Evolutionary conservation across 2,329 filamentous ascomycete genomes (phyloP), one percentile per base, ranked within the genome.

Genomic region (Ascochyta koolunga): DNA sequence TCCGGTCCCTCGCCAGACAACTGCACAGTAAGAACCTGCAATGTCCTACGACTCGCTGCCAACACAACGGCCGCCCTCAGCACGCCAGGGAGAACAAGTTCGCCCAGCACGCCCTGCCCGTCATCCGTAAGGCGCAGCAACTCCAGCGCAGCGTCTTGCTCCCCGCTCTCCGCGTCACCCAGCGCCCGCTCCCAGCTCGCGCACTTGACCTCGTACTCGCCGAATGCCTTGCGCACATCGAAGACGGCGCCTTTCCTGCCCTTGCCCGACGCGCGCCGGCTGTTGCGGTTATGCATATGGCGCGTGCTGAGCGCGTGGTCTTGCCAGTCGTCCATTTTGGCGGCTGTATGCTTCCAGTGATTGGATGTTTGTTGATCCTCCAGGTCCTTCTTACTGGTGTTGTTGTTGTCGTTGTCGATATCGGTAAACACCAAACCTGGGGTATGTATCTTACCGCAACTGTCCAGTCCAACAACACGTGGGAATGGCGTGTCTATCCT

Each of bases 241-340:
- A 68, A 68, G 6, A 52, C 42, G 15, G 25, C 44, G 25, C 57
- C 50, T 39, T 48, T 40, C 16, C 53, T 61, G n/a, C 59, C 53
- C 33, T 61, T 61, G 10, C 43, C 54, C 15, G 58, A 51, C 1
- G 44, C 35, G 1, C 47, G 56, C 6, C 55, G 56, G 13, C 24
- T 35, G 31, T 54, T 52, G 42, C 62, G 58, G 40, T 68, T 68
- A 52, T 68, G 64, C 56, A 68, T 66, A 46, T 68, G 64, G 3
- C 65, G 64, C 10, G 60, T 60, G 18, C 51, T 55, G 44, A 68
- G 60, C 15, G 61, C 64, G 13, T 59, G 56, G 31, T 66, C 60
- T 51, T 68, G 64, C 65, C 65, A 68, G 49, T 68, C 65, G 33
- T 65, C 58, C 60, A 63, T 63, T 29, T 29, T 5, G 27, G 27